Percentiles rank a stretch among this genome's conserved stretches.
These are phyloP conservation scores for Blastocystis sp. DNA, from an alignment of 352 stramenopile species.

Conservation along the genomic window DNA sequence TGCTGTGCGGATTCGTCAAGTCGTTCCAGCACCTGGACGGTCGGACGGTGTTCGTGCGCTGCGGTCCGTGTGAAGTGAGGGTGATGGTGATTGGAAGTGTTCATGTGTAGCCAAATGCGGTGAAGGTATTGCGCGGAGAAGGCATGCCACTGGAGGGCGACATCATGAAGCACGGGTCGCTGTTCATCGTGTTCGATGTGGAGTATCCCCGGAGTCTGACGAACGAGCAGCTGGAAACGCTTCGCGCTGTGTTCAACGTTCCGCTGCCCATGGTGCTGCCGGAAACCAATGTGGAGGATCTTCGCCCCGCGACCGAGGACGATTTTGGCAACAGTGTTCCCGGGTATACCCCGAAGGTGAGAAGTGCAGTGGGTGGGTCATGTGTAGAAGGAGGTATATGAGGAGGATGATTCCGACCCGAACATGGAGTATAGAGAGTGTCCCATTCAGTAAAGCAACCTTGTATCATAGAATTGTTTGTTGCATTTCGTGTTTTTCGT, in stretches of 20 bases:
- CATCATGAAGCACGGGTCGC: constrained; percentile 93
- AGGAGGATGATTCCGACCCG: neutral
- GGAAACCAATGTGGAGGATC: neutral
- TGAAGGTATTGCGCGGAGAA: constrained; percentile 81
- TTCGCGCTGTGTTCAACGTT: constrained; percentile 8
- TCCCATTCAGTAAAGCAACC: constrained; percentile 33
- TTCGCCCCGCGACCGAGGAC: neutral
- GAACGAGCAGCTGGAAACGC: constrained; percentile 2
- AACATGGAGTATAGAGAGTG: neutral
- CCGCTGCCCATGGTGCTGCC: neutral
- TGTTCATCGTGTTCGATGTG: constrained; percentile 97
- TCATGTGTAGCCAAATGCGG: constrained; percentile 78
- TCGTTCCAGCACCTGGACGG: constrained; percentile 79
- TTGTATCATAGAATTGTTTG: constrained; percentile 52
- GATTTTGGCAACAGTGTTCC: constrained; percentile 46
- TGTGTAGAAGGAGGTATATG: constrained; percentile 21
- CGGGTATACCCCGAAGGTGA: neutral
- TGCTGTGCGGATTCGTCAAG: constrained; percentile 84
- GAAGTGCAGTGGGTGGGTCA: neutral
- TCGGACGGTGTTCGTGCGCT: constrained; percentile 74
- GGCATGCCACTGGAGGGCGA: constrained; percentile 97
- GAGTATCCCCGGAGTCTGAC: constrained; percentile 88
- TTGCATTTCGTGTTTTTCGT: neutral
- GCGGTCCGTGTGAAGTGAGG: constrained; percentile 71
- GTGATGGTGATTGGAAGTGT: constrained; percentile 56